phyloP scores from a whole-genome alignment of 768 basidiomycete species.

The Lyophyllum shimeji region DNA sequence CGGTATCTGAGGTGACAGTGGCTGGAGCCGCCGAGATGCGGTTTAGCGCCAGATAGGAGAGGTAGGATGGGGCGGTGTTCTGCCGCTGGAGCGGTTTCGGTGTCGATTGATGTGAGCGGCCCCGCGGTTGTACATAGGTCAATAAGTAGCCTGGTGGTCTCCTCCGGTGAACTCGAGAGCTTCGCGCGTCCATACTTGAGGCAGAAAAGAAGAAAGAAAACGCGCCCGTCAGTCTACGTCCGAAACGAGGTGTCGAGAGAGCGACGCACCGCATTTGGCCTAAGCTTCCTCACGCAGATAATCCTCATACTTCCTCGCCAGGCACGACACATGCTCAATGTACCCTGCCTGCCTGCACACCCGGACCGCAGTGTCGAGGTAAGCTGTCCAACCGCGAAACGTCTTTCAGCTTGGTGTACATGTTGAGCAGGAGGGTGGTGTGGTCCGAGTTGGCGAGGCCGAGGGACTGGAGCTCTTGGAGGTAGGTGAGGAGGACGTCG shows the following conservation, averaged over 20 bases:
- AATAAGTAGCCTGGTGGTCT: conserved; percentile 88
- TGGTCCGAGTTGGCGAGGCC: conserved; percentile 95
- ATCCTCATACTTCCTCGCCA: conserved; percentile 91
- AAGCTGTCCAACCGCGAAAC: conserved; percentile 85
- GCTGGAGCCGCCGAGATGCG: conserved; percentile 46
- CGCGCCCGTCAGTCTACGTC: no score
- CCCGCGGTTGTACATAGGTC: conserved; percentile 82
- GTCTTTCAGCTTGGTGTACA: conserved; percentile 96
- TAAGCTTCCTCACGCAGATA: conserved; percentile 83
- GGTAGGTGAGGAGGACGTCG: conserved; percentile 90
- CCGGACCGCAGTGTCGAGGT: conserved; percentile 94
- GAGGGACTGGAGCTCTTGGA: conserved; percentile 90
- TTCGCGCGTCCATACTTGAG: conserved; percentile 88
- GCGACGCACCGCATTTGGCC: conserved; percentile 70
- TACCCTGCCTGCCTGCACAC: conserved; percentile 97
- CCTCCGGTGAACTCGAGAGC: conserved; percentile 77
- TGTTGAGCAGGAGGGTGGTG: conserved; percentile 94
- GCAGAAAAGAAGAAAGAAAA: no score
- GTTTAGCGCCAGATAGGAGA: conserved; percentile 78
- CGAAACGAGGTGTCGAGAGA: no score
- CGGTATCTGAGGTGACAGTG: conserved; percentile 37
- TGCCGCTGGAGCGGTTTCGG: conserved; percentile 29
- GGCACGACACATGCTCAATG: conserved; percentile 91
- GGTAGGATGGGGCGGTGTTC: conserved; percentile 57
- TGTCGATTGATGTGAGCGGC: conserved; percentile 40